These are phyloP conservation scores for Diacronema lutheri DNA, from an alignment of 78 protist species.

Conservation along the genomic window DNA sequence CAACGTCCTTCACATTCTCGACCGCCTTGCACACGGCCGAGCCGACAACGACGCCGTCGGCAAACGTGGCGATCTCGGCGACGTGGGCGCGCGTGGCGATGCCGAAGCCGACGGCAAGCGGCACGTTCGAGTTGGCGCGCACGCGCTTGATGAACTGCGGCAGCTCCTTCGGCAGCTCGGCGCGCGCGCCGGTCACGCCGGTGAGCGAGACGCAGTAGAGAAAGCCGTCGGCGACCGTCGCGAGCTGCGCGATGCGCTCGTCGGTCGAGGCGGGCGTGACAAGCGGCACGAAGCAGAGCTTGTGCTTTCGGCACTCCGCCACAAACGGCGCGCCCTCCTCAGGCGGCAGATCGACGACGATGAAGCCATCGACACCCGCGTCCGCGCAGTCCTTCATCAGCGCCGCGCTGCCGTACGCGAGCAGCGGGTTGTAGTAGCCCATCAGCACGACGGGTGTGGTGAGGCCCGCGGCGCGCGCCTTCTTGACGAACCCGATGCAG, in stretches of 20 bases:
- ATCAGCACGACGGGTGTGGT: constrained; percentile 67
- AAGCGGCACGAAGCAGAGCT: constrained; percentile 3
- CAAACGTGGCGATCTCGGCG: neutral
- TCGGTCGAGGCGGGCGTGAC: constrained; percentile 57
- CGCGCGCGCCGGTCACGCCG: constrained; percentile 65
- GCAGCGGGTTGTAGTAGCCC: constrained; percentile 78
- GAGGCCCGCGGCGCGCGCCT: constrained; percentile 63
- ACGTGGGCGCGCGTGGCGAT: constrained; percentile 59
- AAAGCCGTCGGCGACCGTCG: constrained; percentile 32
- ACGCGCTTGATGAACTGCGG: constrained; percentile 22
- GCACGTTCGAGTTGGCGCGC: constrained; percentile 25
- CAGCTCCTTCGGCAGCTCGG: neutral
- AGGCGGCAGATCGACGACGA: constrained; percentile 78
- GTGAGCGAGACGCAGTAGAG: constrained; percentile 64
- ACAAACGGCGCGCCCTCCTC: constrained; percentile 51
- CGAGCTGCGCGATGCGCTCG: constrained; percentile 42
- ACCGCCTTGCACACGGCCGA: constrained; percentile 43
- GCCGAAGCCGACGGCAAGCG: constrained; percentile 72
- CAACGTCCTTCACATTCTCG: neutral
- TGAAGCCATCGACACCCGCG: constrained; percentile 68
- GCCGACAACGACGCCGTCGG: constrained; percentile 68
- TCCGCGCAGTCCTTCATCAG: neutral
- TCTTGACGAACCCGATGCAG: neutral
- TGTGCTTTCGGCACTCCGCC: neutral
- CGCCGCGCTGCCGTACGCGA: constrained; percentile 41